phyloP scores from a whole-genome alignment of 164 flowering plant species.

The Protea cynaroides region DNA sequence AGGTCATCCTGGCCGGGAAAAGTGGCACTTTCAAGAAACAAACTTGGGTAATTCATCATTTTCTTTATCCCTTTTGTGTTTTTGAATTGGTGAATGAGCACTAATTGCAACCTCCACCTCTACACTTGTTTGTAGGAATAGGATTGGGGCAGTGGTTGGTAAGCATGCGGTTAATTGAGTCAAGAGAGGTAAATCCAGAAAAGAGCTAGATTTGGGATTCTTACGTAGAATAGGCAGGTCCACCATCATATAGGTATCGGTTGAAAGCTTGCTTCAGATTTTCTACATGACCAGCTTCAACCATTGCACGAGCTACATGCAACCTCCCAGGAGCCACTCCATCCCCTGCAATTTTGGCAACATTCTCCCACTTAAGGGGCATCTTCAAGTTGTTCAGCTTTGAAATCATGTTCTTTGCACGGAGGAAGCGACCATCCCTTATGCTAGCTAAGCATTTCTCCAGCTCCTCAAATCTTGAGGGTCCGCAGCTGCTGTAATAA shows the following conservation, averaged over 20 bases:
- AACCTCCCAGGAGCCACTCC: slow-evolving; percentile 95
- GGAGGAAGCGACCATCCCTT: slow-evolving; percentile 77
- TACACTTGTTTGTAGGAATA: too few species aligned
- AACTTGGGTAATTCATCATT: too few species aligned
- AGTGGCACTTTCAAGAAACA: too few species aligned
- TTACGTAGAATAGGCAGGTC: slow-evolving; percentile 96
- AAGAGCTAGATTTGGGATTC: background rate
- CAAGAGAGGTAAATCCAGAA: background rate
- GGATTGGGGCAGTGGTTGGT: too few species aligned
- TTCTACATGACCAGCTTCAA: slow-evolving; percentile 90
- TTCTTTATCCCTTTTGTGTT: background rate
- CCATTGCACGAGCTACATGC: slow-evolving; percentile 94
- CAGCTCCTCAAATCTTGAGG: slow-evolving; percentile 45
- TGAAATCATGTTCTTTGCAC: slow-evolving; percentile 68
- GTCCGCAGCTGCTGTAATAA: slow-evolving; percentile 88
- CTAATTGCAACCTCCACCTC: too few species aligned
- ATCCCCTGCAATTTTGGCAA: slow-evolving; percentile 73
- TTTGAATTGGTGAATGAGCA: background rate
- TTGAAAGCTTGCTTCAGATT: slow-evolving; percentile 85
- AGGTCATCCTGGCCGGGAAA: too few species aligned
- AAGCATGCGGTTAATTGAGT: too few species aligned
- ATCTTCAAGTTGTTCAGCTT: slow-evolving; percentile 71
- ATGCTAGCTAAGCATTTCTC: slow-evolving; percentile 63
- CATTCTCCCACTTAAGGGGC: slow-evolving; percentile 86
- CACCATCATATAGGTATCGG: slow-evolving; percentile 84